Base-by-base conservation (phyloP, 2,329 filamentous ascomycete genomes). In the Xylariales sp. region DNA sequence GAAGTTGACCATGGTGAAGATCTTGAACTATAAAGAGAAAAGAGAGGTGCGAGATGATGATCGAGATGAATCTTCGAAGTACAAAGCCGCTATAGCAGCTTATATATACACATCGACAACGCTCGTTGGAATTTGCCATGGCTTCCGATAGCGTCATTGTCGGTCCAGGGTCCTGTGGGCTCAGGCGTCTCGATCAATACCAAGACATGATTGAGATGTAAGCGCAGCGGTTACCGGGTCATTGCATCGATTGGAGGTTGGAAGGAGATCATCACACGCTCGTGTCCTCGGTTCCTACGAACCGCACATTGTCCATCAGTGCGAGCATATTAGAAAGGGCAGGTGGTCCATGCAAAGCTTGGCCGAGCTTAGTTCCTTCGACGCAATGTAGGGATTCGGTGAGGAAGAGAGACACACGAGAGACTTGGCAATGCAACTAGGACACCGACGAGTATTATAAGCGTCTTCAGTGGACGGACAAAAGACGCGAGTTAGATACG, bases 1-100 rank as follows among this genome's bases (percentile, higher is more conserved):
- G 40, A 60, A 38, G 43, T 51, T 58, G 33, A 47, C 46, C 57
- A 60, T 60, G 34, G 18, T 49, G 32, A 27, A 32, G n/a, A 15
- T 12, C 11, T 25, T 38, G 35, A 10, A 15, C 14, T 12, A 19
- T 15, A 20, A n/a, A 19, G 9, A 39, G 10, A 18, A 12, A 16
- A 15, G 24, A 27, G 22, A n/a, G n/a, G 11, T 14, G 27, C 8
- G 18, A 22, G 18, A 5, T 12, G 27, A 18, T 39, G 36, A 29
- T 39, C 24, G 11, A 29, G 15, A 31, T 12, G 27, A 14, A 12
- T 31, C 9, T 19, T 14, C 25, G 24, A 39, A 16, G 11, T n/a
- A 5, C 10, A 16, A 20, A 29, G 25, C 24, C 27, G 11, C 16
- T 21, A 14, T 12, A 12, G 6, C 24, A 21, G 16, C 27, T 29